phyloP scores from a whole-genome alignment of 345 rosid species.

The Mangifera indica region DNA sequence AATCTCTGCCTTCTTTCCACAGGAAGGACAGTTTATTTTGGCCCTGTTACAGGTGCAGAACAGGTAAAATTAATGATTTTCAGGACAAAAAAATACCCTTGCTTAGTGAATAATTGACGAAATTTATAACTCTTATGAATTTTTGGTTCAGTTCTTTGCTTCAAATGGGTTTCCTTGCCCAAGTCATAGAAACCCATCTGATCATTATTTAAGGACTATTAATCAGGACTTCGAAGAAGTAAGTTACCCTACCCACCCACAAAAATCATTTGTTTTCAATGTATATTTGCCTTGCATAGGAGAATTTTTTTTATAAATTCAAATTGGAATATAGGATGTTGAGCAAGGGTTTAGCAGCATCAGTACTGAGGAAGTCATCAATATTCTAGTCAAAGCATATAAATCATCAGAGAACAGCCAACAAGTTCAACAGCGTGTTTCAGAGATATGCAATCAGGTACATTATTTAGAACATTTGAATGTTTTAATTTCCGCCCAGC shows the following conservation, averaged over 20 bases:
- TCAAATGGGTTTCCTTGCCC: conserved; percentile 43
- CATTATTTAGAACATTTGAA: neutral
- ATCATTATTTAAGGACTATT: conserved; percentile 35
- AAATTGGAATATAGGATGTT: conserved; percentile 17
- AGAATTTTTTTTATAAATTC: neutral
- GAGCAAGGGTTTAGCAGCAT: conserved; percentile 24
- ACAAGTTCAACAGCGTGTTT: conserved; percentile 18
- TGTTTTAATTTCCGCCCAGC: neutral
- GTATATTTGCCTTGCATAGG: neutral
- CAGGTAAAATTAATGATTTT: conserved; percentile 18
- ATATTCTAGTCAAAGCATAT: conserved; percentile 25
- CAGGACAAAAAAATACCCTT: no score
- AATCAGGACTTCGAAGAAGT: conserved; percentile 40
- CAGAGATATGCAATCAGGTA: conserved; percentile 20
- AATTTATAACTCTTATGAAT: neutral
- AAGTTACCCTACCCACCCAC: neutral
- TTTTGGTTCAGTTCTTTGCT: conserved; percentile 30
- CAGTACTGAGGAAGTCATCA: conserved; percentile 24
- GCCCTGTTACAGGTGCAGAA: conserved; percentile 31
- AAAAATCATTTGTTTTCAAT: neutral
- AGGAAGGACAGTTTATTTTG: conserved; percentile 39
- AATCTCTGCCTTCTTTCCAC: conserved; percentile 43
- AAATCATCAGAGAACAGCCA: conserved; percentile 18
- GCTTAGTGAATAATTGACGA: neutral
- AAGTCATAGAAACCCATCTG: conserved; percentile 35